These are phyloP conservation scores for Rhodamnia argentea DNA, from an alignment of 345 rosid species.

Conservation along the genomic window DNA sequence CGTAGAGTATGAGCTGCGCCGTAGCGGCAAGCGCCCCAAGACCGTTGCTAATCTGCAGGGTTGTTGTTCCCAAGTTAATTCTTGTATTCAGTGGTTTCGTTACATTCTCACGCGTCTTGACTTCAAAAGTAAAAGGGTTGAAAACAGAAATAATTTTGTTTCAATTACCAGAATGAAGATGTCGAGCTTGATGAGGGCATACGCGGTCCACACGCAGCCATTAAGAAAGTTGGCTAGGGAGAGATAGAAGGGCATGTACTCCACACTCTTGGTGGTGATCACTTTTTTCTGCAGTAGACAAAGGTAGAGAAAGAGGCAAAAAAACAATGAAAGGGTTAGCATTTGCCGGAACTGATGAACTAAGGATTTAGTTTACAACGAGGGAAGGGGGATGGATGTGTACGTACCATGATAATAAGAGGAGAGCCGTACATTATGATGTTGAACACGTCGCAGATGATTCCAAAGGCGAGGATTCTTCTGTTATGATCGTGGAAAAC, in stretches of 20 bases:
- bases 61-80: not conserved
- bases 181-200: constrained; percentile 32
- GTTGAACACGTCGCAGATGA: constrained; percentile 22
- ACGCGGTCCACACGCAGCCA: constrained; percentile 23
- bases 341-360: not conserved
- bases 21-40: constrained; percentile 29
- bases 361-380: not conserved
- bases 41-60: constrained; percentile 49
- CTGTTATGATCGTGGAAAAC: not conserved
- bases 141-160: not conserved
- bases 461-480: constrained; percentile 13
- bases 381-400: not conserved
- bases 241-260: constrained; percentile 37
- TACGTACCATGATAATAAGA: constrained; percentile 13
- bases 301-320: not conserved
- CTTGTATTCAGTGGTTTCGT: not conserved
- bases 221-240: constrained; percentile 25
- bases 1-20: constrained; percentile 30
- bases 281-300: constrained; percentile 20
- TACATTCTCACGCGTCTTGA: not conserved
- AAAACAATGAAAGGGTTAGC: not conserved
- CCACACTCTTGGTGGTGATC: constrained; percentile 34
- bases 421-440: constrained; percentile 31
- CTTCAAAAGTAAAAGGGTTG: not conserved
- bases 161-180: constrained; percentile 21